phyloP scores from a whole-genome alignment of 2,329 filamentous ascomycete genomes.

The Fusarium nematophilum region DNA sequence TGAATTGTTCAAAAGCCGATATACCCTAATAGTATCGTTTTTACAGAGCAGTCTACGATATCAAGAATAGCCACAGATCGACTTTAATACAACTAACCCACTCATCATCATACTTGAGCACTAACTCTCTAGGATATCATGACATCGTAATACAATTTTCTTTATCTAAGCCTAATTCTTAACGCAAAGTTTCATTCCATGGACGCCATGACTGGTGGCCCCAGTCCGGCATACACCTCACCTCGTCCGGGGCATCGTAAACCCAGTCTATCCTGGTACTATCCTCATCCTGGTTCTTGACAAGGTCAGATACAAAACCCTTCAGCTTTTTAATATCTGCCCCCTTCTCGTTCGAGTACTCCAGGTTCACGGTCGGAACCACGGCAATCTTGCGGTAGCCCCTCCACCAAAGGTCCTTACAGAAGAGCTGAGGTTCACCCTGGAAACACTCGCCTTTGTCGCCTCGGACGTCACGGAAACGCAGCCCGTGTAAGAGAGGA shows the following conservation, averaged over 20 bases:
- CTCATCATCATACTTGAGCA: too few relatives aligned
- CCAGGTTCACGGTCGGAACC: slow-evolving; percentile 66
- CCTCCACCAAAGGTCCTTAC: slow-evolving; percentile 66
- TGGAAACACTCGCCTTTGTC: slow-evolving; percentile 59
- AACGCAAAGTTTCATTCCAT: slow-evolving; percentile 46
- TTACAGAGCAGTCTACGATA: too few relatives aligned
- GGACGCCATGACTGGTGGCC: slow-evolving; percentile 54
- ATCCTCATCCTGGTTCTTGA: slow-evolving; percentile 40
- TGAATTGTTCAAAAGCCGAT: too few relatives aligned
- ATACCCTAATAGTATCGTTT: too few relatives aligned
- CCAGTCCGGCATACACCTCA: slow-evolving; percentile 61
- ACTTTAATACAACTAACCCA: too few relatives aligned
- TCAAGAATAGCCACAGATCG: too few relatives aligned
- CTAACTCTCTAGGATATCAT: too few relatives aligned
- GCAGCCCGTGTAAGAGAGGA: slow-evolving; percentile 55
- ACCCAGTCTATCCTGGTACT: slow-evolving; percentile 56
- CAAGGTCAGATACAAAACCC: slow-evolving; percentile 58
- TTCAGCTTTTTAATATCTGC: slow-evolving; percentile 60
- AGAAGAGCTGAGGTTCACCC: slow-evolving; percentile 67
- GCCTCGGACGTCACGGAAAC: slow-evolving; percentile 54
- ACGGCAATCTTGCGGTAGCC: slow-evolving; percentile 66
- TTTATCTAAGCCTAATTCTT: not conserved
- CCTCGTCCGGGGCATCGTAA: slow-evolving; percentile 54
- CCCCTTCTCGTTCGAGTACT: slow-evolving; percentile 61
- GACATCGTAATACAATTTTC: too few relatives aligned